These are phyloP conservation scores for Vicia villosa DNA, from an alignment of 306 rosid genomes.

Conservation along the genomic window DNA sequence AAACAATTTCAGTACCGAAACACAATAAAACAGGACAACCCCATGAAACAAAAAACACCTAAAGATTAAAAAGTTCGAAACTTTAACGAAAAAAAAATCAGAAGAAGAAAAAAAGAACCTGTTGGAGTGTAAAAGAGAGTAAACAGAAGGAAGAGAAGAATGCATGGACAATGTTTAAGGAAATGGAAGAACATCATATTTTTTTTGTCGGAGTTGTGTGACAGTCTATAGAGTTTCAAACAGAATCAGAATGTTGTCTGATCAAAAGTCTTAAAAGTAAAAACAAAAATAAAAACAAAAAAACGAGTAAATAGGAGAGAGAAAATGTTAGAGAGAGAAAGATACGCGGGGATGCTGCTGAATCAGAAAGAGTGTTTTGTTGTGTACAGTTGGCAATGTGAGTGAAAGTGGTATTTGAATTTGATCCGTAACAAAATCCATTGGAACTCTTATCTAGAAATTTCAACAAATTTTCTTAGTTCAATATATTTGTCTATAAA, in stretches of 20 bases:
- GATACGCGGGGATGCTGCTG: neutral
- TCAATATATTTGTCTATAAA: too few species aligned
- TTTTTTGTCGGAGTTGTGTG: neutral
- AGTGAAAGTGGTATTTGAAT: neutral
- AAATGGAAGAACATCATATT: conserved; percentile 33
- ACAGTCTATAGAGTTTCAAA: neutral
- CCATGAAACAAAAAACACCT: conserved; percentile 20
- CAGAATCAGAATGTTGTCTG: neutral
- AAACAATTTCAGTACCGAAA: neutral
- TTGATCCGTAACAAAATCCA: neutral
- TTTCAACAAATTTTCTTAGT: neutral
- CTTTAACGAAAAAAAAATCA: neutral
- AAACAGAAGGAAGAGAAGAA: conserved; percentile 34
- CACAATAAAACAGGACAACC: conserved; percentile 13
- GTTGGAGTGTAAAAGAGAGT: conserved; percentile 49
- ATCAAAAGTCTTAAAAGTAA: neutral
- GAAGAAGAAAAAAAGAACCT: conserved; percentile 44
- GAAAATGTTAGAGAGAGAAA: neutral
- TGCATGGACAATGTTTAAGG: conserved; percentile 39
- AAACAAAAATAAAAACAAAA: neutral
- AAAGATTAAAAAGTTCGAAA: conserved; percentile 20
- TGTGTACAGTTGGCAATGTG: conserved; percentile 2
- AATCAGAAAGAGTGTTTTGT: neutral
- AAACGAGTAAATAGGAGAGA: neutral
- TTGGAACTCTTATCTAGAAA: neutral